Evolutionary conservation across 163 green algal species (phyloP).

Genomic region (Trebouxia gelatinosa): DNA sequence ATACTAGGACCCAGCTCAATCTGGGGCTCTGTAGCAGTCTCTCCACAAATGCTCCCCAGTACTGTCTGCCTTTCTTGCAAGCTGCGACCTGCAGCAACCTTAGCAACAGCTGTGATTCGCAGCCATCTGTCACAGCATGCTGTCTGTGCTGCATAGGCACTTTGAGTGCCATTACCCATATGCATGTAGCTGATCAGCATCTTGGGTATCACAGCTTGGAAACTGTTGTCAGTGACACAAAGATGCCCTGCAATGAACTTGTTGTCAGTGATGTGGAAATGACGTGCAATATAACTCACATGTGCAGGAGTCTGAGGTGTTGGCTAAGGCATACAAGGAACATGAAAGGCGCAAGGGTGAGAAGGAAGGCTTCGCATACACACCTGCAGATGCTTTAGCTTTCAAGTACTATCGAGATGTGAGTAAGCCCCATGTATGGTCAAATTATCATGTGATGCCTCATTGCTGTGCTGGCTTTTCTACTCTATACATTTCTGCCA

Average conservation of each 20-base stretch:
- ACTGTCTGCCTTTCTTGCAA: neutral
- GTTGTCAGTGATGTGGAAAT: too few relatives aligned
- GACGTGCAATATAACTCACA: neutral
- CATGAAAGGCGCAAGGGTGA: conserved; percentile 63
- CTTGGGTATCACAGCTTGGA: neutral
- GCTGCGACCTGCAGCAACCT: too few relatives aligned
- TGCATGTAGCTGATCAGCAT: neutral
- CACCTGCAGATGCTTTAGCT: conserved; percentile 73
- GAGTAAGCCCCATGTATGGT: neutral
- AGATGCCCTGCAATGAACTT: too few relatives aligned
- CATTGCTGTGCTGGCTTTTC: neutral
- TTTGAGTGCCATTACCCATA: neutral
- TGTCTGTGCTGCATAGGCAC: neutral
- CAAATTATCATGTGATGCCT: neutral
- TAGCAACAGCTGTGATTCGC: neutral
- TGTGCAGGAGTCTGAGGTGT: conserved; percentile 54
- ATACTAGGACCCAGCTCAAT: neutral
- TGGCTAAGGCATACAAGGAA: conserved; percentile 81
- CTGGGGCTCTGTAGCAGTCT: neutral
- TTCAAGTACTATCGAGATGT: conserved; percentile 85
- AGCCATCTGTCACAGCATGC: neutral
- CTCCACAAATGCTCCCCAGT: neutral
- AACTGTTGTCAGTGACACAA: neutral
- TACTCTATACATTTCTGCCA: too few relatives aligned
- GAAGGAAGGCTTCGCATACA: conserved; percentile 64